Percentiles rank a stretch among this genome's conserved stretches.
Conservation (phyloP, 2,329 filamentous ascomycete genomes). For the Rutstroemia sp. region DNA sequence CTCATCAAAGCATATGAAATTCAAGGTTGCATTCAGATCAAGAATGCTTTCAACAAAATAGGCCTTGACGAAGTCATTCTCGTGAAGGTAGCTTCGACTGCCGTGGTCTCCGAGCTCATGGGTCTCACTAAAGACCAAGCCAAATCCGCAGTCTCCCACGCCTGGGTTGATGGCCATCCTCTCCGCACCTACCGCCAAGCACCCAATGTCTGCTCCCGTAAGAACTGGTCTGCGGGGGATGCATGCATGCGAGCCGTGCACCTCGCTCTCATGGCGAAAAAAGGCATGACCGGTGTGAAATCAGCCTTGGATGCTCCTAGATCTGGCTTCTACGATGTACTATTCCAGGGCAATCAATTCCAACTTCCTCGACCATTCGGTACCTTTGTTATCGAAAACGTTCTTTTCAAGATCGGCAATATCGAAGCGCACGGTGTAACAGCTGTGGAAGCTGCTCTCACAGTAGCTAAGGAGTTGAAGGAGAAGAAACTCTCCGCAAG, state of each 20-base stretch:
- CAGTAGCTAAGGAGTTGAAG: conserved; percentile 13
- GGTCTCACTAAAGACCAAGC: conserved; percentile 30
- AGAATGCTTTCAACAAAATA: conserved; percentile 33
- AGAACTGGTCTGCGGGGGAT: conserved; percentile 37
- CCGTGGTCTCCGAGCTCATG: conserved; percentile 33
- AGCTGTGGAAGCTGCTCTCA: conserved; percentile 29
- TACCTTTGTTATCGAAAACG: conserved; percentile 25
- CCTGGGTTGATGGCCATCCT: conserved; percentile 34
- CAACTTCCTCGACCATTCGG: conserved; percentile 17
- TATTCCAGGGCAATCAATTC: conserved; percentile 16
- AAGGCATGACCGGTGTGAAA: conserved; percentile 27
- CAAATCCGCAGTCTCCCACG: conserved; percentile 32
- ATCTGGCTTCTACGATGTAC: conserved; percentile 32
- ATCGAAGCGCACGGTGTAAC: conserved; percentile 31
- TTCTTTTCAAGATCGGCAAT: conserved; percentile 22
- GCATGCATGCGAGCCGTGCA: conserved; percentile 35
- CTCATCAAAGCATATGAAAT: conserved; percentile 37
- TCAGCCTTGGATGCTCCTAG: conserved; percentile 27
- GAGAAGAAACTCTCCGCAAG: conserved; percentile 11
- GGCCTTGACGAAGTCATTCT: conserved; percentile 37
- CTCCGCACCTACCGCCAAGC: conserved; percentile 30
- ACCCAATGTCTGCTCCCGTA: conserved; percentile 32
- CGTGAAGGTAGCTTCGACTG: conserved; percentile 35
- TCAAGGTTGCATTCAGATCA: conserved; percentile 32
- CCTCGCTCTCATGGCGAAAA: conserved; percentile 27